Base-by-base conservation (phyloP, 352 stramenopile species). In the Globisporangium abappressorium region DNA sequence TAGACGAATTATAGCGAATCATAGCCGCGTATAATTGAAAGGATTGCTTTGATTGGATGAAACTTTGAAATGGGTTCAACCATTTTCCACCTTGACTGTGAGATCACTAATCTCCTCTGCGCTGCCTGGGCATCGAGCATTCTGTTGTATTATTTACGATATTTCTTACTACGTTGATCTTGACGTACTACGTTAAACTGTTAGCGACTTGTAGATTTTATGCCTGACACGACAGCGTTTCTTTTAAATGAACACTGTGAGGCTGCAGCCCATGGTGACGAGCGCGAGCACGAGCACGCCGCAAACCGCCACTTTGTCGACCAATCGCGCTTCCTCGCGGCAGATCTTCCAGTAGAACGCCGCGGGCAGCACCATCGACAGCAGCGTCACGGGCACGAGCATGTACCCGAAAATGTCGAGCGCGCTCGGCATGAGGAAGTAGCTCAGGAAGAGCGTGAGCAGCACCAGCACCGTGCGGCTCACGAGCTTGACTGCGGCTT, bases 301-400 rank as follows among this genome's bases (percentile, higher is more conserved):
- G 14, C 84, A 54, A 20, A 78, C 82, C 12, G 75, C 79, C 14
- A 78, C 22, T 54, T 78, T 81, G 64, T 90, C 79, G 20, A 72
- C 68, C 18, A 68, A 62, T 0, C 76, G 77, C 26, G 81, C 82
- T 26, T 92, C 83, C n/a, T 91, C 85, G 20, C 72, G 59, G 67
- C 83, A 93, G 49, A 93, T 58, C 57, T 76, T 76, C 80, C 75
- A 92, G 70, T 90, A 89, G 65, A 92, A 93, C 33, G 88, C 66
- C 20, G 72, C 79, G 5, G 85, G 85, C n/a, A 93, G 62, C 34
- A 93, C 75, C 20, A 91, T 69, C 56, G 83, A 74, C 46, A 93
- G 66, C 36, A 85, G 75, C 43, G 80, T 85, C 28, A 75, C 78
- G 8, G 83, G 85, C 4, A 93, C 63, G 65, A 93, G 72, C 77